Evolutionary conservation across 2,329 filamentous ascomycete species (phyloP).

Genomic region (Leptographium lundbergii): DNA sequence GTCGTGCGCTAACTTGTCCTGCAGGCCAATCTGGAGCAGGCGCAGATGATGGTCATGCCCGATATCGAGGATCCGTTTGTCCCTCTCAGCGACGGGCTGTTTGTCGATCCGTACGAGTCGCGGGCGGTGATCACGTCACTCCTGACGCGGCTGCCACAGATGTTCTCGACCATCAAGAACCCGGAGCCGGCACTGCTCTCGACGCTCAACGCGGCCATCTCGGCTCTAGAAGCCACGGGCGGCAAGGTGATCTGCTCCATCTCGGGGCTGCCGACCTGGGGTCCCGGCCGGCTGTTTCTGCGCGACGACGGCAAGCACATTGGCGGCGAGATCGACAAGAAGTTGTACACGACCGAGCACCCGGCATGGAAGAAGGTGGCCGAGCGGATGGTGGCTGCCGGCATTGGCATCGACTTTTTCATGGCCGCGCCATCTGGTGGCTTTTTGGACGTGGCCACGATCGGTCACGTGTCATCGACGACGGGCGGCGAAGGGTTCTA

Average conservation of each 20-base stretch:
- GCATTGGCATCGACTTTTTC: constrained; percentile 89
- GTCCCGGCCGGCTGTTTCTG: constrained; percentile 72
- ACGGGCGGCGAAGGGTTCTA: constrained; percentile 96
- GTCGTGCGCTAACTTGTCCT: too few species aligned
- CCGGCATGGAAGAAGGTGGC: constrained; percentile 76
- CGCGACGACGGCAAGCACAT: constrained; percentile 81
- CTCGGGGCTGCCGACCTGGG: constrained; percentile 80
- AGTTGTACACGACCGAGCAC: constrained; percentile 82
- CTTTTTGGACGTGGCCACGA: constrained; percentile 85
- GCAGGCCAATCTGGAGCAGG: constrained; percentile 63
- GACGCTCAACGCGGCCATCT: constrained; percentile 68
- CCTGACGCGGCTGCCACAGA: constrained; percentile 66
- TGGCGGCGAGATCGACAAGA: constrained; percentile 81
- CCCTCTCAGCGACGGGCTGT: constrained; percentile 79
- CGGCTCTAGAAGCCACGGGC: constrained; percentile 75
- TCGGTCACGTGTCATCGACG: constrained; percentile 64
- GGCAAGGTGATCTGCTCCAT: constrained; percentile 87
- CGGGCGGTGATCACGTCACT: constrained; percentile 79
- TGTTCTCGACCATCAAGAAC: constrained; percentile 82
- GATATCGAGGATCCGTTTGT: constrained; percentile 96
- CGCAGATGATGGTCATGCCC: constrained; percentile 98
- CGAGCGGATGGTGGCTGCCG: constrained; percentile 74
- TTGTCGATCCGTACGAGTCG: constrained; percentile 87
- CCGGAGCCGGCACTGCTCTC: constrained; percentile 82
- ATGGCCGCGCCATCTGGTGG: constrained; percentile 79